Conservation (phyloP, 306 rosid genomes). For the Cicer judaicum region DNA sequence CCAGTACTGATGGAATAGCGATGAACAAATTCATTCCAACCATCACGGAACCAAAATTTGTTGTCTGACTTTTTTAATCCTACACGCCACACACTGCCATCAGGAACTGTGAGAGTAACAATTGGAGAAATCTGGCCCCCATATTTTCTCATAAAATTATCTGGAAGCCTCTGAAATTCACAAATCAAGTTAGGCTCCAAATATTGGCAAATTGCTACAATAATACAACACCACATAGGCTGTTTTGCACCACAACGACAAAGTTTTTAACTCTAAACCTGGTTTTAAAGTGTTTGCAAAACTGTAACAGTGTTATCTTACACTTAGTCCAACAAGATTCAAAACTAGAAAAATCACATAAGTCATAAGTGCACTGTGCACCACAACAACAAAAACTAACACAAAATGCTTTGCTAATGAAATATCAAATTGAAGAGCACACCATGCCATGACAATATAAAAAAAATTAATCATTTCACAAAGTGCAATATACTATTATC, state of each 20-base stretch:
- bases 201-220: slow-evolving; percentile 19
- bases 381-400: not conserved
- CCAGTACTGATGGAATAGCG: slow-evolving; percentile 72
- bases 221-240: not conserved
- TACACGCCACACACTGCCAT: slow-evolving; percentile 77
- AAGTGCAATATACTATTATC: not conserved
- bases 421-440: not conserved
- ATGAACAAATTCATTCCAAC: slow-evolving; percentile 84
- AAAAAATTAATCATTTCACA: slow-evolving; percentile 1
- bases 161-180: slow-evolving; percentile 83
- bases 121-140: slow-evolving; percentile 68
- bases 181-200: slow-evolving; percentile 44
- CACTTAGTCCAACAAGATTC: not conserved
- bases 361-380: slow-evolving; percentile 12
- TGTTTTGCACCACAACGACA: slow-evolving; percentile 6
- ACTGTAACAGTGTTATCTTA: not conserved
- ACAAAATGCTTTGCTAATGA: not conserved
- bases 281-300: slow-evolving; percentile 8
- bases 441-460: not conserved
- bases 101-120: slow-evolving; percentile 75
- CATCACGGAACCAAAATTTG: slow-evolving; percentile 73
- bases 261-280: slow-evolving; percentile 9
- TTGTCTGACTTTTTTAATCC: slow-evolving; percentile 73
- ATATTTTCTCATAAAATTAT: slow-evolving; percentile 67
- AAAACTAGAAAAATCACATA: slow-evolving; percentile 19